Evolutionary conservation across 305 asterid species (phyloP).

Genomic region (Fraxinus paxiana): DNA sequence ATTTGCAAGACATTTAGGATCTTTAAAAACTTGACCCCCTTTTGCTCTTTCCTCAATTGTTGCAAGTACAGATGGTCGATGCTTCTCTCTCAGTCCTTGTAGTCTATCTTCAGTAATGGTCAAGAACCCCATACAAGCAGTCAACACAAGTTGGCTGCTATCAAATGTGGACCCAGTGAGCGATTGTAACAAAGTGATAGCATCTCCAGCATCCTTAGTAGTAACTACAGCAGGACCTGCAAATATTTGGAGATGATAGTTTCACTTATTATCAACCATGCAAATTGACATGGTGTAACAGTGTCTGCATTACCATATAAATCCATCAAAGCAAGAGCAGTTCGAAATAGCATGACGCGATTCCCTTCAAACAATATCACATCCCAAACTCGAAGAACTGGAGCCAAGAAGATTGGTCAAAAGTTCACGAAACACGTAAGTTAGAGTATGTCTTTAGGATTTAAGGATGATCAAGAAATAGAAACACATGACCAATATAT

Average conservation of each 20-base stretch:
- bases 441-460: neutral
- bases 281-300: neutral
- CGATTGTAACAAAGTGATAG: slow-evolving; percentile 66
- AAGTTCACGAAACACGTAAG: neutral
- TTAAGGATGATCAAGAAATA: slow-evolving; percentile 19
- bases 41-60: slow-evolving; percentile 58
- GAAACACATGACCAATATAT: slow-evolving; percentile 4
- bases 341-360: slow-evolving; percentile 85
- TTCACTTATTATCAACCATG: slow-evolving; percentile 14
- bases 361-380: slow-evolving; percentile 86
- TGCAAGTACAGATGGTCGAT: slow-evolving; percentile 64
- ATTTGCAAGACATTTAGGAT: slow-evolving; percentile 70
- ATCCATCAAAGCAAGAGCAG: slow-evolving; percentile 87
- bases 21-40: slow-evolving; percentile 50
- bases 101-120: slow-evolving; percentile 62
- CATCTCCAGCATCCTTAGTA: slow-evolving; percentile 85
- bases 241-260: slow-evolving; percentile 19
- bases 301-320: slow-evolving; percentile 56
- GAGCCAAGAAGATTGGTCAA: slow-evolving; percentile 21
- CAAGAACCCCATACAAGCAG: slow-evolving; percentile 83
- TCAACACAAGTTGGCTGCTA: slow-evolving; percentile 90
- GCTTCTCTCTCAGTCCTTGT: slow-evolving; percentile 62
- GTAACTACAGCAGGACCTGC: slow-evolving; percentile 83
- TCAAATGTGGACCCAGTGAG: slow-evolving; percentile 82
- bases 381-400: slow-evolving; percentile 93